A percentile compares a stretch with the other conserved stretches of the same genome.
These are phyloP conservation scores for Isatis lusitanica DNA, from an alignment of 441 rosid genomes.

Conservation along the genomic window DNA sequence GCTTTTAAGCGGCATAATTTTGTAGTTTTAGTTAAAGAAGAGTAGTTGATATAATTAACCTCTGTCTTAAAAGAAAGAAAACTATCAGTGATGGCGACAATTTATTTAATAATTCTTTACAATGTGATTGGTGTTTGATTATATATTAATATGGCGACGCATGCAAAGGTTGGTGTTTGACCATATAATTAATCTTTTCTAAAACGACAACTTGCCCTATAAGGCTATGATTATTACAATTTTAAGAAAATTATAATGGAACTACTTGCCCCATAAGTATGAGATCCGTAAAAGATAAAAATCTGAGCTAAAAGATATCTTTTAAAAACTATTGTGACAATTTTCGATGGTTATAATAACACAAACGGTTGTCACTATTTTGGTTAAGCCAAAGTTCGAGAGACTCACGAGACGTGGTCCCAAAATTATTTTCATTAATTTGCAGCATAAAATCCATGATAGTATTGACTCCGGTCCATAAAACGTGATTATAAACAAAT, in stretches of 20 bases:
- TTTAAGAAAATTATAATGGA: not conserved
- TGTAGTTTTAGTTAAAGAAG: not conserved
- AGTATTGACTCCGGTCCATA: not conserved
- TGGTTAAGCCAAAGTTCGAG: conserved; percentile 1
- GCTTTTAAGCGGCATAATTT: conserved; percentile 19
- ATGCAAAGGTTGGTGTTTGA: conserved; percentile 29
- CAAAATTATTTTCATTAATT: not conserved
- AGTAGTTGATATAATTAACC: conserved; percentile 9
- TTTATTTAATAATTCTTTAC: not conserved
- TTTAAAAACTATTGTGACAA: not conserved
- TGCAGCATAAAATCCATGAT: not conserved
- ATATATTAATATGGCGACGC: conserved; percentile 18
- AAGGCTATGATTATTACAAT: conserved; percentile 20
- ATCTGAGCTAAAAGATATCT: conserved; percentile 4
- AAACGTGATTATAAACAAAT: conserved; percentile 1
- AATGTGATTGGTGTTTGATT: conserved; percentile 23
- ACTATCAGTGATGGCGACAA: conserved; percentile 2
- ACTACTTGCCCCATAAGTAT: conserved; percentile 21
- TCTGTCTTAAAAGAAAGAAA: not conserved
- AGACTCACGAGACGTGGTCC: not conserved
- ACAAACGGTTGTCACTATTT: conserved; percentile 3
- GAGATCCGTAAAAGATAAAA: conserved; percentile 20
- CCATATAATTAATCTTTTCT: not conserved
- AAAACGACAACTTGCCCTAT: conserved; percentile 12
- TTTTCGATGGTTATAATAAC: not conserved